Evolutionary conservation across 768 basidiomycete genomes (phyloP), one percentile per base, ranked within the genome.

Genomic region (Brasilioporus rufonigricans): DNA sequence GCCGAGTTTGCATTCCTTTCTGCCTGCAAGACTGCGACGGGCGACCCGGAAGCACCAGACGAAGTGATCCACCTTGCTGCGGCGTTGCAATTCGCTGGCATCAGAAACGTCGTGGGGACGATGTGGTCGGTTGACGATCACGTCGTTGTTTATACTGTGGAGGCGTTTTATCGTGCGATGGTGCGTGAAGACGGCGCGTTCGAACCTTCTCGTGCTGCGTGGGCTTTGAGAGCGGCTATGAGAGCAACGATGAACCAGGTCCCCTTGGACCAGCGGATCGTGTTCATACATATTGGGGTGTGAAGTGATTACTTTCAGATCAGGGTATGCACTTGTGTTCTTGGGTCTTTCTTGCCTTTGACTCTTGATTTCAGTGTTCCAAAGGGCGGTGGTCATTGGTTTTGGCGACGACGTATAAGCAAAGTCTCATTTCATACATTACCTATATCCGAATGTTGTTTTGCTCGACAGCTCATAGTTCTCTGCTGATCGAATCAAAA

Each of bases 41-140:
- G 70, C 3, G 62, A 70, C 23, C 44, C 5, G 21, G 36, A 53
- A 10, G 57, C 52, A 1, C 64, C 70, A 2, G 69, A 67, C 11
- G 71, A 70, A 39, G 63, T 64, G 21, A 45, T 70, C 7, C 72
- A 73, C 48, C 62, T 73, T 27, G 63, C 67, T 6, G 68, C 72
- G 6, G 68, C 62, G 3, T 44, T 71, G 58, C 64, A 71, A 19
- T 61, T 68, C 16, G 53, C 67, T 2, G 72, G 72, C 3, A 57
- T 60, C 35, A 48, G 57, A 14, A 64, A 63, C 19, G 70, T 71
- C 2, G 52, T 72, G 11, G 71, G 65, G 39, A 72, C 71, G 40
- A 65, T 66, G 65, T 68, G 68, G 70, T 56, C 58, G 14, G 67
- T 72, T 23, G 56, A 61, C 0, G 71, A 71, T 38, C 19, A 39